A percentile compares a stretch with the other conserved stretches of the same genome.
These are phyloP conservation scores for Phytophthora sp. DNA, from an alignment of 352 stramenopile species.

Conservation along the genomic window DNA sequence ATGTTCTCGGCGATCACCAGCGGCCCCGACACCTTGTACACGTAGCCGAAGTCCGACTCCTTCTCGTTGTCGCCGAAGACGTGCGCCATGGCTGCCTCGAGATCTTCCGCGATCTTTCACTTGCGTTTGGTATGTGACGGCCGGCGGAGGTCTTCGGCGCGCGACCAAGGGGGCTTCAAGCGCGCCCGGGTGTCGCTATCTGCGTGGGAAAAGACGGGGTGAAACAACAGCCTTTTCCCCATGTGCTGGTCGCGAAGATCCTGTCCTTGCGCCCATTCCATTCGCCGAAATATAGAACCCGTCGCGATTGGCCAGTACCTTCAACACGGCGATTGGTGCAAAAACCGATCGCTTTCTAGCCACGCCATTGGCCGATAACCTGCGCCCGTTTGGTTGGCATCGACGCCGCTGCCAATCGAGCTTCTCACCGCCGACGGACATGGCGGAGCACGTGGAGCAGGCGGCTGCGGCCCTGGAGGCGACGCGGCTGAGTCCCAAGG, in stretches of 20 bases:
- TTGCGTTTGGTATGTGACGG: constrained; percentile 34
- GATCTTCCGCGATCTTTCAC: constrained; percentile 57
- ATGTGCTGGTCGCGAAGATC: constrained; percentile 30
- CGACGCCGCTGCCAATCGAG: constrained; percentile 14
- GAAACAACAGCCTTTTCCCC: constrained; percentile 9
- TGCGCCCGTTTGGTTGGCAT: constrained; percentile 52
- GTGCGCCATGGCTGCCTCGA: constrained; percentile 62
- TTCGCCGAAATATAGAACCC: constrained; percentile 12
- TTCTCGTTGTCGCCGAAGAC: constrained; percentile 89
- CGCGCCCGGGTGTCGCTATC: not conserved
- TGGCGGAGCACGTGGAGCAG: constrained; percentile 31
- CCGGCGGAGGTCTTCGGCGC: not conserved
- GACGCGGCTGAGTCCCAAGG: constrained; percentile 13
- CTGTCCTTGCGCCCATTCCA: not conserved
- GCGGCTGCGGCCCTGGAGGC: constrained; percentile 23
- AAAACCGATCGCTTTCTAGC: not conserved
- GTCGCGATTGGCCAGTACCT: not conserved
- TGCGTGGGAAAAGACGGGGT: constrained; percentile 10
- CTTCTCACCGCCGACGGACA: constrained; percentile 13
- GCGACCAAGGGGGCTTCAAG: constrained; percentile 34
- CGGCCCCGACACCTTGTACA: constrained; percentile 99
- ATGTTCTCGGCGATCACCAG: constrained; percentile 99
- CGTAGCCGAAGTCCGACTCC: constrained; percentile 98
- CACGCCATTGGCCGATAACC: constrained; percentile 43
- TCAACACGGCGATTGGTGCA: constrained; percentile 4